Evolutionary conservation across 345 rosid genomes (phyloP).

Genomic region (Hevea brasiliensis): DNA sequence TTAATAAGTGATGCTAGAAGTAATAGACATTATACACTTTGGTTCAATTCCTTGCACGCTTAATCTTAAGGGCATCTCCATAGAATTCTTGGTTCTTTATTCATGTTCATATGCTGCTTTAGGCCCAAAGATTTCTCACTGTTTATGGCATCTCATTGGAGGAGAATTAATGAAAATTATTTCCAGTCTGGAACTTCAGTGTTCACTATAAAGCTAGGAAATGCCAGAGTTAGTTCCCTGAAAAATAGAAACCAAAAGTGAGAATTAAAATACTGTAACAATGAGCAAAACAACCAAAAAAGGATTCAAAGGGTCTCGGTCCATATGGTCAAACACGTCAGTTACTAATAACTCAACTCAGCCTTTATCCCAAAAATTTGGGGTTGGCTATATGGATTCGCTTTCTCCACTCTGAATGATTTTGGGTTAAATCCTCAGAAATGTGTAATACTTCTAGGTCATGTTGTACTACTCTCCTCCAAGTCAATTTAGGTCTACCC

Average conservation of each 20-base stretch:
- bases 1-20: neutral
- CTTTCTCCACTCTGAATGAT: too few relatives aligned
- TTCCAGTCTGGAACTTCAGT: constrained; percentile 37
- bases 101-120: neutral
- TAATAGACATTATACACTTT: neutral
- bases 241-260: constrained; percentile 11
- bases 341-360: too few relatives aligned
- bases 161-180: neutral
- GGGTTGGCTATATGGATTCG: too few relatives aligned
- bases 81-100: neutral
- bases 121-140: neutral
- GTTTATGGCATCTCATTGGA: neutral
- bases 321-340: too few relatives aligned
- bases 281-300: too few relatives aligned
- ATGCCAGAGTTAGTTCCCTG: constrained; percentile 60
- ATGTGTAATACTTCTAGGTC: too few relatives aligned
- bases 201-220: constrained; percentile 59
- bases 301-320: too few relatives aligned
- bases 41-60: neutral
- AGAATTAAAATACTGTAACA: neutral
- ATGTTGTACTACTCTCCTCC: too few relatives aligned
- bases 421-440: too few relatives aligned
- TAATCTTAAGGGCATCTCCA: neutral
- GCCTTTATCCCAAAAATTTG: too few relatives aligned
- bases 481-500: too few relatives aligned